Conservation (phyloP, 1,284 basidiomycete genomes). For the Mycena sp. region DNA sequence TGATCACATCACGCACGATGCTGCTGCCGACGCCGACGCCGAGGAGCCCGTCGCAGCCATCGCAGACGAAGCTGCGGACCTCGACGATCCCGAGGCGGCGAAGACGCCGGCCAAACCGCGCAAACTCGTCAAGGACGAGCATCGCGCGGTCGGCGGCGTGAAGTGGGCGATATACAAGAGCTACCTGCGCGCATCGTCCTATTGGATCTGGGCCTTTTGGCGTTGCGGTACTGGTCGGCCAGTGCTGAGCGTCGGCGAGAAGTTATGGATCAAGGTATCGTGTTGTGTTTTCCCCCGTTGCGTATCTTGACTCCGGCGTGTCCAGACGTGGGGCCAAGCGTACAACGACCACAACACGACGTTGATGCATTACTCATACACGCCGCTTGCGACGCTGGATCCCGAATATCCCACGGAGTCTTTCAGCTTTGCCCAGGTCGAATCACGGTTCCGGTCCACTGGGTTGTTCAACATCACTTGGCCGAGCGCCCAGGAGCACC, state of each 20-base stretch:
- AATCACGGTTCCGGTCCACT: neutral
- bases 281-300: neutral
- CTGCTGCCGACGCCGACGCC: conserved; percentile 46
- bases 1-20: conserved; percentile 65
- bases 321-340: conserved; percentile 69
- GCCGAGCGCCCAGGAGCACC: conserved; percentile 47
- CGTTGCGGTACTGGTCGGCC: conserved; percentile 59
- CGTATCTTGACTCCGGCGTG: neutral
- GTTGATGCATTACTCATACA: neutral
- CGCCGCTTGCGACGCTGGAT: conserved; percentile 11
- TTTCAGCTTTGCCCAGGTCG: conserved; percentile 15
- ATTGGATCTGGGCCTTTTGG: conserved; percentile 68
- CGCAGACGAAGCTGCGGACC: neutral
- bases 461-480: conserved; percentile 38
- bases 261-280: conserved; percentile 37
- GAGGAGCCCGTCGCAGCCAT: conserved; percentile 35
- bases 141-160: conserved; percentile 77
- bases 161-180: conserved; percentile 84
- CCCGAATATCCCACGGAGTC: conserved; percentile 13
- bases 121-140: conserved; percentile 77
- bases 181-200: conserved; percentile 81
- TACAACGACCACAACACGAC: conserved; percentile 45
- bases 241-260: conserved; percentile 68
- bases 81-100: neutral
- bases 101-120: conserved; percentile 58